Conservation (phyloP, 768 basidiomycete genomes). For the Trametes meyenii region DNA sequence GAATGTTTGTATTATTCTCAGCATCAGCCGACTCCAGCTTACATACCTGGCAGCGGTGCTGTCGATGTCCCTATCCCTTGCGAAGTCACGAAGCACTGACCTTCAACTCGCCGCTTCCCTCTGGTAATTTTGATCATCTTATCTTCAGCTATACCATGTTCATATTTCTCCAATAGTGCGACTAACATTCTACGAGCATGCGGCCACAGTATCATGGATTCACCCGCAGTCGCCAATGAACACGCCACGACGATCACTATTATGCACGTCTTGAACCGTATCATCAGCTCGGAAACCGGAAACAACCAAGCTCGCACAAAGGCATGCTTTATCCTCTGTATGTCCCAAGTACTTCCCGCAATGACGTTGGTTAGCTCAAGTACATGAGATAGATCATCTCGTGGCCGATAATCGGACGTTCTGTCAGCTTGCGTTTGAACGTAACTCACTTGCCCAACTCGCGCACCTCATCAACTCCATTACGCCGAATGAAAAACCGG, state of each 20-base stretch:
- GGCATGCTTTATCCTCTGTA: constrained; percentile 79
- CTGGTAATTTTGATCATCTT: constrained; percentile 48
- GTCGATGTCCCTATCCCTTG: constrained; percentile 48
- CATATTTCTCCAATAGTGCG: constrained; percentile 42
- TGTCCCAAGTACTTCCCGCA: constrained; percentile 29
- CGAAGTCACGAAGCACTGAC: constrained; percentile 60
- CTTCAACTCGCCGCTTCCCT: constrained; percentile 72
- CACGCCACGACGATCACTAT: constrained; percentile 56
- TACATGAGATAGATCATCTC: constrained; percentile 52
- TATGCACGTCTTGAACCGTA: constrained; percentile 69
- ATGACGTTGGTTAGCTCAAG: not conserved
- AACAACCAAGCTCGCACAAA: constrained; percentile 51
- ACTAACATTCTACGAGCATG: constrained; percentile 64
- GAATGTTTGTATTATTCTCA: constrained; percentile 35
- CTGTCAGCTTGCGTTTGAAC: constrained; percentile 70
- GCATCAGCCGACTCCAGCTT: not conserved
- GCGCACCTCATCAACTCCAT: constrained; percentile 53
- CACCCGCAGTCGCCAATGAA: constrained; percentile 37
- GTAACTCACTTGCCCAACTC: constrained; percentile 63
- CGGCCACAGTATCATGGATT: constrained; percentile 33
- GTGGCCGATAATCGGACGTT: constrained; percentile 71
- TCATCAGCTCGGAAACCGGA: constrained; percentile 51
- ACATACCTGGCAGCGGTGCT: constrained; percentile 39
- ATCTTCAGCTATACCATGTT: not conserved
- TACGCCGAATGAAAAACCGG: constrained; percentile 48